A percentile compares a stretch with the other conserved stretches of the same genome.
phyloP scores from a whole-genome alignment of 805 yeast species.

The Metschnikowia santaceciliae region DNA sequence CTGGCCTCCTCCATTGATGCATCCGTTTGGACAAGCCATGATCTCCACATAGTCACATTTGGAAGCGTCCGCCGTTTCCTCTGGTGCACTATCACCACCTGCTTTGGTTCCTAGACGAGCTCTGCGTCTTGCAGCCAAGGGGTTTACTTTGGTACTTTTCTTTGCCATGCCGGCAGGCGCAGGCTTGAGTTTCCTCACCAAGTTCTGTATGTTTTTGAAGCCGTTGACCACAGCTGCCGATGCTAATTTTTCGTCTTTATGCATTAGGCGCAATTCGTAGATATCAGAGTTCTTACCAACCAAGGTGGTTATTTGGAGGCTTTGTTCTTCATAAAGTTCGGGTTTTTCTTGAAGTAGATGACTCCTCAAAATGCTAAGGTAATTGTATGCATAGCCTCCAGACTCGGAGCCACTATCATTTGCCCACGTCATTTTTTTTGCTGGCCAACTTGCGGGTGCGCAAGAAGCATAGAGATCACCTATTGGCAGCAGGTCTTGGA shows the following conservation, averaged over 20 bases:
- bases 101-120: constrained; percentile 28
- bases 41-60: constrained; percentile 82
- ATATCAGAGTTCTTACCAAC: constrained; percentile 76
- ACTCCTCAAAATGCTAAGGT: constrained; percentile 42
- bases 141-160: constrained; percentile 23
- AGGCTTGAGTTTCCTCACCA: constrained; percentile 75
- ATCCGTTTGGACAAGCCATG: constrained; percentile 98
- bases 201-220: constrained; percentile 88
- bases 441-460: constrained; percentile 66
- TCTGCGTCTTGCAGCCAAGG: constrained; percentile 43
- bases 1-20: constrained; percentile 96
- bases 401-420: constrained; percentile 77
- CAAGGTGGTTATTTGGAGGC: constrained; percentile 34
- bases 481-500: constrained; percentile 3
- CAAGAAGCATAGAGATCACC: constrained; percentile 22
- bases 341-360: constrained; percentile 20
- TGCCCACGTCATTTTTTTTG: constrained; percentile 57
- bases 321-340: constrained; percentile 14
- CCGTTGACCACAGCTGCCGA: constrained; percentile 74
- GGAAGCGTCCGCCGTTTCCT: constrained; percentile 52
- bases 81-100: constrained; percentile 8
- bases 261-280: constrained; percentile 58
- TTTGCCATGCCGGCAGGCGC: constrained; percentile 14
- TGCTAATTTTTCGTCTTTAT: constrained; percentile 39
- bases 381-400: constrained; percentile 84